Conservation (phyloP, 208 protist species). For the Trypanosoma brucei region DNA sequence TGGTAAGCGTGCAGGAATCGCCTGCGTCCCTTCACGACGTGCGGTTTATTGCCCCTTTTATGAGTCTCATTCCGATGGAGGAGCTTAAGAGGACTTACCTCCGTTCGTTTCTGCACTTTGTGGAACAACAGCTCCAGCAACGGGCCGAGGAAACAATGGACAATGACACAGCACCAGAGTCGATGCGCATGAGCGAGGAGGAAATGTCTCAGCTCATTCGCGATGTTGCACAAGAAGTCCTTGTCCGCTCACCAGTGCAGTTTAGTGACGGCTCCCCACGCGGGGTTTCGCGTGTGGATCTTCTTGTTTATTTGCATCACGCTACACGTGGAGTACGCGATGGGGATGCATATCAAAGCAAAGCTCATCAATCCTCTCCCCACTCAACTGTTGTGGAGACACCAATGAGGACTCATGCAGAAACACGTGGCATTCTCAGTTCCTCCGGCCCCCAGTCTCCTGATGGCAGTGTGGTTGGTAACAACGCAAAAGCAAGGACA, state of each 20-base stretch:
- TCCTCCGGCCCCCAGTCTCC: background rate
- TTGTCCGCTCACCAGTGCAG: conserved; percentile 43
- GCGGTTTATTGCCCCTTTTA: conserved; percentile 68
- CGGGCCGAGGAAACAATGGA: conserved; percentile 9
- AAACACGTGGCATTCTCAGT: conserved; percentile 19
- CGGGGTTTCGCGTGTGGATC: conserved; percentile 53
- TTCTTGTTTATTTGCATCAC: conserved; percentile 64
- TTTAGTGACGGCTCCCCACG: conserved; percentile 35
- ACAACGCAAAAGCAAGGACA: conserved; percentile 1
- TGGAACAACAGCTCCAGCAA: conserved; percentile 62
- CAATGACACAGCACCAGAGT: conserved; percentile 24
- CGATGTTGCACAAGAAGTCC: conserved; percentile 48
- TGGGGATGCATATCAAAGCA: background rate
- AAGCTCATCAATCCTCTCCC: background rate
- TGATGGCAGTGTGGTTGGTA: conserved; percentile 5
- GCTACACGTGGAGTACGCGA: conserved; percentile 35
- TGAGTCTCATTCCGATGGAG: conserved; percentile 48
- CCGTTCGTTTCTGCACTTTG: conserved; percentile 58
- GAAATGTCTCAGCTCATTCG: conserved; percentile 45
- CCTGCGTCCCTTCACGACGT: conserved; percentile 36
- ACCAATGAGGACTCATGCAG: conserved; percentile 5
- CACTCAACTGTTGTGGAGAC: background rate
- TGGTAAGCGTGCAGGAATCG: background rate
- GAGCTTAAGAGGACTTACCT: conserved; percentile 56
- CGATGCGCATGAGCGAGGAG: conserved; percentile 24